A percentile compares a stretch with the other conserved stretches of the same genome.
phyloP scores from a whole-genome alignment of 306 rosid genomes.

The Cucumis hystrix region DNA sequence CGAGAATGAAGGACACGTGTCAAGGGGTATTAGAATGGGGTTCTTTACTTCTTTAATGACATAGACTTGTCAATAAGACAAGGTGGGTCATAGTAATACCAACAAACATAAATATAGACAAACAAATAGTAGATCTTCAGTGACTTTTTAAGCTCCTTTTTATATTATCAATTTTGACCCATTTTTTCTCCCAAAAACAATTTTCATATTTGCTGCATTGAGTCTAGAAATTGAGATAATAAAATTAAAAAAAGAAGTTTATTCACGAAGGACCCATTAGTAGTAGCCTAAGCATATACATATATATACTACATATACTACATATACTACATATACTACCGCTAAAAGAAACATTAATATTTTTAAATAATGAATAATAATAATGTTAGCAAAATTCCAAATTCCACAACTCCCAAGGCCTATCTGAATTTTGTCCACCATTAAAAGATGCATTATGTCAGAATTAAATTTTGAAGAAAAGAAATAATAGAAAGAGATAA shows the following conservation, averaged over 20 bases:
- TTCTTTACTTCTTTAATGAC: background rate
- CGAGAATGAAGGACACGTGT: background rate
- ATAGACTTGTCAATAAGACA: background rate
- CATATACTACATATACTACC: background rate
- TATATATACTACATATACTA: too few species aligned
- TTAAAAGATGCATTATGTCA: background rate
- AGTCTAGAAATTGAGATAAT: too few species aligned
- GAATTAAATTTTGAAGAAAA: background rate
- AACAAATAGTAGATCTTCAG: background rate
- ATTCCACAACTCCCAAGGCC: background rate
- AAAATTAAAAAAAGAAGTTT: too few species aligned
- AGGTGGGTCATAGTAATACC: background rate
- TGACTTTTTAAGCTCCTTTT: background rate
- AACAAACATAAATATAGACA: background rate
- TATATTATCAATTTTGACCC: background rate
- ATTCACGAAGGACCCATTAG: too few species aligned
- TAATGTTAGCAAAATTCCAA: background rate
- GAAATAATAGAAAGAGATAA: background rate
- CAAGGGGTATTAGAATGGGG: background rate
- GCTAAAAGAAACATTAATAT: background rate
- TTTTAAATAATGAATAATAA: background rate
- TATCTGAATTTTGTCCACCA: background rate
- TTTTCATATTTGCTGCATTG: too few species aligned
- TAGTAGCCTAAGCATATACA: too few species aligned
- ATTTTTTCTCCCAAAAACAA: background rate